Conservation (phyloP, 2,329 filamentous ascomycete genomes). For the Talaromyces sp. region DNA sequence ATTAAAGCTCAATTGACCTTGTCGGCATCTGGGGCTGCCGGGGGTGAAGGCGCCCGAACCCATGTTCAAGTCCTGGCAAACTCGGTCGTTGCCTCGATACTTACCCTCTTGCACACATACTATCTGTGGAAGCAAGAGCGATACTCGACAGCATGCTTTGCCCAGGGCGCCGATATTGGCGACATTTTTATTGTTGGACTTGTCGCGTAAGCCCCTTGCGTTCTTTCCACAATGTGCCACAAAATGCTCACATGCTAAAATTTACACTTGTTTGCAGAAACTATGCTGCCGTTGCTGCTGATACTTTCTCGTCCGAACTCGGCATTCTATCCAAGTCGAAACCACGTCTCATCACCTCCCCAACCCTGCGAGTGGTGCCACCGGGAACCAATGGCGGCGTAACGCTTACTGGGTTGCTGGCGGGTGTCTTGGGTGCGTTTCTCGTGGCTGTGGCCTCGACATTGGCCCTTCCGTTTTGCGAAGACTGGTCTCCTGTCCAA, state of each 20-base stretch:
- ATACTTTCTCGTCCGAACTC: conserved; percentile 92
- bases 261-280: conserved; percentile 44
- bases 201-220: conserved; percentile 30
- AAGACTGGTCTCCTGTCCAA: conserved; percentile 19
- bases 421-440: conserved; percentile 69
- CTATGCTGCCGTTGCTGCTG: conserved; percentile 86
- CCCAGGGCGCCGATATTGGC: conserved; percentile 24
- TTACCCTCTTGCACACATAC: conserved; percentile 50
- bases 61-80: conserved; percentile 90
- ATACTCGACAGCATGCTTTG: conserved; percentile 32
- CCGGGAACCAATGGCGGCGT: conserved; percentile 93
- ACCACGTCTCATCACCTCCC: conserved; percentile 82
- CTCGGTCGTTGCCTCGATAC: conserved; percentile 68
- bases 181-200: conserved; percentile 37
- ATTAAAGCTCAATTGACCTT: conserved; percentile 79
- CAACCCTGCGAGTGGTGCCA: conserved; percentile 70
- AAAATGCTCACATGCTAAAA: not conserved
- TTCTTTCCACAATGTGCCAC: not conserved
- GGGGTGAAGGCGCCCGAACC: conserved; percentile 76
- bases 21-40: conserved; percentile 62
- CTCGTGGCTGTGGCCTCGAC: conserved; percentile 63
- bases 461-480: conserved; percentile 65
- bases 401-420: conserved; percentile 65
- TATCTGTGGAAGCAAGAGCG: conserved; percentile 26
- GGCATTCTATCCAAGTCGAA: conserved; percentile 74